These are phyloP conservation scores for Bisporella sp. DNA, from an alignment of 2,329 filamentous ascomycete species.

Conservation along the genomic window DNA sequence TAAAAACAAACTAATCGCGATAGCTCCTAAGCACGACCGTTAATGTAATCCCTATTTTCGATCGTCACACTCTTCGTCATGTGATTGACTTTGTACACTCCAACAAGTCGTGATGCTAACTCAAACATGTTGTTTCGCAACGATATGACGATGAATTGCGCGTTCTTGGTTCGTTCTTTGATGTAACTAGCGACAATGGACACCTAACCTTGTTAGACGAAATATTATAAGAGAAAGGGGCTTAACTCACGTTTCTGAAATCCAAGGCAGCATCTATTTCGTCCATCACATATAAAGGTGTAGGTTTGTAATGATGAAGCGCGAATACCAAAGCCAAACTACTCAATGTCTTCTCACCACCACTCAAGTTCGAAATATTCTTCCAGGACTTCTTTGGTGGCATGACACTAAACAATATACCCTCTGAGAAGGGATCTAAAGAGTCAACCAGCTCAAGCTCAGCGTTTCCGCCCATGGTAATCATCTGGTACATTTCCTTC, in stretches of 20 bases:
- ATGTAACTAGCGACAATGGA: constrained; percentile 98
- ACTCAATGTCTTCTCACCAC: constrained; percentile 94
- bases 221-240: background rate
- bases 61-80: constrained; percentile 94
- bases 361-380: constrained; percentile 92
- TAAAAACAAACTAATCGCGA: too few species aligned
- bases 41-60: constrained; percentile 71
- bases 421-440: constrained; percentile 92
- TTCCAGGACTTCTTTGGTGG: constrained; percentile 99
- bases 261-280: constrained; percentile 98
- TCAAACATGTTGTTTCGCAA: constrained; percentile 99
- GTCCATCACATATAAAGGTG: constrained; percentile 98
- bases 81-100: constrained; percentile 99
- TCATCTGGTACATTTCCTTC: constrained; percentile 99
- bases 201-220: constrained; percentile 46
- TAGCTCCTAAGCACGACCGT: constrained; percentile 10
- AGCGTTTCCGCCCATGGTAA: constrained; percentile 98
- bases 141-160: constrained; percentile 97
- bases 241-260: constrained; percentile 81
- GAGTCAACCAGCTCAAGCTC: constrained; percentile 96
- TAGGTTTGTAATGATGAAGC: constrained; percentile 95
- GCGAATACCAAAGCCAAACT: constrained; percentile 96
- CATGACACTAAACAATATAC: constrained; percentile 97
- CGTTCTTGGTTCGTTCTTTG: constrained; percentile 98
- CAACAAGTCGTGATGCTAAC: constrained; percentile 87